Base-by-base conservation (phyloP, 352 stramenopile genomes). In the Phytophthora idaei region DNA sequence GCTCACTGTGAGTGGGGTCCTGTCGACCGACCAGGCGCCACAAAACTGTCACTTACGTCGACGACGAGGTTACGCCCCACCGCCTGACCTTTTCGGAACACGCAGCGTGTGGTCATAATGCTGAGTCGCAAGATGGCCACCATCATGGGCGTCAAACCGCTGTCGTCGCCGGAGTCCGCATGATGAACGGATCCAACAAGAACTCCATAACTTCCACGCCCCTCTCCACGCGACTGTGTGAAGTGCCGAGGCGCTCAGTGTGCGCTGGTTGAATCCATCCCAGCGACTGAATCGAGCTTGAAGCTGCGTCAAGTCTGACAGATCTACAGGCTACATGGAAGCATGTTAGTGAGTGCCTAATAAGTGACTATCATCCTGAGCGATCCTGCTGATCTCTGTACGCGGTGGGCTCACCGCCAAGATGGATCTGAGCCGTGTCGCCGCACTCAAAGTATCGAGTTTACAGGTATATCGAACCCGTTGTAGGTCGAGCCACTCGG, bases 111-210 rank as follows among this genome's bases (percentile, higher is more conserved):
- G 21, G 58, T 65, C 39, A 68, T 56, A 31, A 78, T 37, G 28
- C 53, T 73, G 7, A 64, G 67, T 0, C 58, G 67, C 41, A 78
- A 28, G 32, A 73, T 73, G 14, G 63, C 34, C 27, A 78, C 49
- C 67, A 76, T 78, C 27, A 73, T 61, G 2, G 71, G 42, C 29
- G 67, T 76, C 58, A 76, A 56, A 10, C 49, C 62, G 51, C 42
- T 45, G n/a, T 73, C 54, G 46, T 67, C 67, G 1, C 15, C 9
- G 4, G 31, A 29, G 37, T 78, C 57, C 1, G 67, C 63, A 25
- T 61, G 25, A 6, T 73, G 67, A 0, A 67, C 63, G 1, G 27
- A 37, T 48, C 58, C 10, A 79, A 55, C 31, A 79, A 42, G 34
- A 71, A 73, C 9, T 57, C 15, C 17, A 69, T 10, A n/a, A 79